Conservation (phyloP, 192 early-diverging fungal genomes). For the Linnemannia hyalina region DNA sequence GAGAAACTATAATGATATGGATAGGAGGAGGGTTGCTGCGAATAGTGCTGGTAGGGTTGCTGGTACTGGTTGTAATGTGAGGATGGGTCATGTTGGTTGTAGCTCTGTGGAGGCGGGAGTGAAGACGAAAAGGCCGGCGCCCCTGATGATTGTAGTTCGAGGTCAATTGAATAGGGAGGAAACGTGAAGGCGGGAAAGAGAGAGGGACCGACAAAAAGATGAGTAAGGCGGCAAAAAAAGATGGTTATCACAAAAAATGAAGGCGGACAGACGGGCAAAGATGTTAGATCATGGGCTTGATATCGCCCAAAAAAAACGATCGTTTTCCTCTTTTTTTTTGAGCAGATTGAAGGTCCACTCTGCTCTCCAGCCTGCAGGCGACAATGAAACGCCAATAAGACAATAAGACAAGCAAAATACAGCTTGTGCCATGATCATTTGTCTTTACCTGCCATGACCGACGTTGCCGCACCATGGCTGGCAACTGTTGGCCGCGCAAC, state of each 20-base stretch:
- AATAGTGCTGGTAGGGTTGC: conserved; percentile 32
- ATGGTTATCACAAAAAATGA: neutral
- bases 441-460: conserved; percentile 16
- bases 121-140: conserved; percentile 21
- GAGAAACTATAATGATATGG: conserved; percentile 26
- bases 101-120: conserved; percentile 30
- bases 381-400: neutral
- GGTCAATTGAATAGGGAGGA: neutral
- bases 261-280: neutral
- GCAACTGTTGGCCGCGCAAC: conserved; percentile 15
- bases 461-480: conserved; percentile 1
- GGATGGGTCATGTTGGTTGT: conserved; percentile 39
- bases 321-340: neutral
- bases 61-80: conserved; percentile 33
- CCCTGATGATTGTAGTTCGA: neutral
- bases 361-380: neutral
- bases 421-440: neutral
- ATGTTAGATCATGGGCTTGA: neutral
- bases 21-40: conserved; percentile 18
- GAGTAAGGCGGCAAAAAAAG: conserved; percentile 7
- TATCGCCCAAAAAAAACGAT: neutral
- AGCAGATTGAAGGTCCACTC: conserved; percentile 5
- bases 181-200: neutral
- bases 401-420: neutral
- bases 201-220: conserved; percentile 2